Conservation (phyloP, 1,139 yeast species). For the Scheffersomyces segobiensis region DNA sequence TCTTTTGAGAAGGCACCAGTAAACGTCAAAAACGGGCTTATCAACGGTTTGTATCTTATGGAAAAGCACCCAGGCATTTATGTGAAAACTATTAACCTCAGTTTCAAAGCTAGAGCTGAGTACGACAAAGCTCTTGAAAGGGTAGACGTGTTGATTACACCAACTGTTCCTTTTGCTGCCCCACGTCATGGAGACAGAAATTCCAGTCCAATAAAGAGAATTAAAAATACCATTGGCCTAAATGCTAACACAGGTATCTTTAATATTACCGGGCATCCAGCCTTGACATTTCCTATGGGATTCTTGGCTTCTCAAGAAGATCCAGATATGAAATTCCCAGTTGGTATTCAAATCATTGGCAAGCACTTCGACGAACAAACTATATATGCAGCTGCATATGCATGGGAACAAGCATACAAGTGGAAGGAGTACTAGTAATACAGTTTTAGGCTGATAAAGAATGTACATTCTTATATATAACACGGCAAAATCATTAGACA, state of each 20-base stretch:
- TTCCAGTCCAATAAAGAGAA: not conserved
- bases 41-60: constrained; percentile 28
- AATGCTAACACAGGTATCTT: constrained; percentile 36
- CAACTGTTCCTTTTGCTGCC: constrained; percentile 24
- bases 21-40: not conserved
- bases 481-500: constrained; percentile 11
- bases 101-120: constrained; percentile 27
- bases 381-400: constrained; percentile 19
- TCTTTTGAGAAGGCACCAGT: not conserved
- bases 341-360: constrained; percentile 21
- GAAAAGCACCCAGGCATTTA: constrained; percentile 33
- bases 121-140: constrained; percentile 26
- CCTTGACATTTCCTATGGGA: constrained; percentile 32
- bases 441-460: no score
- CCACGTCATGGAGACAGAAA: constrained; percentile 19
- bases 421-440: constrained; percentile 18
- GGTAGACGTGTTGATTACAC: constrained; percentile 12
- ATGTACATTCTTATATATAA: no score
- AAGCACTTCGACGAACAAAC: constrained; percentile 14
- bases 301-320: constrained; percentile 23
- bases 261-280: constrained; percentile 38
- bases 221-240: constrained; percentile 17
- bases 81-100: constrained; percentile 31
- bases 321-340: constrained; percentile 27
- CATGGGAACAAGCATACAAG: constrained; percentile 30